A percentile compares a stretch with the other conserved stretches of the same genome.
phyloP scores from a whole-genome alignment of 192 early-diverging fungal genomes.

The Backusella parvicylindrica region DNA sequence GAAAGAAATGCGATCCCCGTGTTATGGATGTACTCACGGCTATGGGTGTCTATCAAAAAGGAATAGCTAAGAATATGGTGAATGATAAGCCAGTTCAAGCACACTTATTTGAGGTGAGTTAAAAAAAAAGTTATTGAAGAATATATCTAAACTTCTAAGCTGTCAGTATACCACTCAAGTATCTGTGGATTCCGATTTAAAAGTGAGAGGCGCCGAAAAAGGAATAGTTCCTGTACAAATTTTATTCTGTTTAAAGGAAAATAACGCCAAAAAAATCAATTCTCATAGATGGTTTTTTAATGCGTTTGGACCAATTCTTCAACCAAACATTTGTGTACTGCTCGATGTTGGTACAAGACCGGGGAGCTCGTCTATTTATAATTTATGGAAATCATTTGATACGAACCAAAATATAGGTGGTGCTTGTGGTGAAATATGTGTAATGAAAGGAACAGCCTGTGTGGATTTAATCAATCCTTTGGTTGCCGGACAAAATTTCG shows the following conservation, averaged over 20 bases:
- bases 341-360: conserved; percentile 94
- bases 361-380: conserved; percentile 78
- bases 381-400: conserved; percentile 93
- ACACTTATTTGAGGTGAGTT: conserved; percentile 73
- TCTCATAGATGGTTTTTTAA: conserved; percentile 98
- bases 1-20: conserved; percentile 70
- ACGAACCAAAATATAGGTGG: conserved; percentile 77
- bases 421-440: conserved; percentile 93
- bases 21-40: conserved; percentile 77
- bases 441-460: conserved; percentile 71
- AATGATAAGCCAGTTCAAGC: conserved; percentile 67
- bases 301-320: conserved; percentile 76
- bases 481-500: conserved; percentile 95
- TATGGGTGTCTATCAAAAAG: conserved; percentile 77
- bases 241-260: conserved; percentile 90
- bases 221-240: conserved; percentile 84
- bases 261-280: conserved; percentile 94
- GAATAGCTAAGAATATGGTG: conserved; percentile 65
- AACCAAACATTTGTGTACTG: conserved; percentile 87
- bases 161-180: conserved; percentile 81
- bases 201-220: conserved; percentile 62
- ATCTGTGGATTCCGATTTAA: conserved; percentile 58
- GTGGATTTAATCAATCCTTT: conserved; percentile 77
- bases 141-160: background rate
- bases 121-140: background rate